A percentile compares a stretch with the other conserved stretches of the same genome.
These are phyloP conservation scores for Tolypocladium guangdongense DNA, from an alignment of 2,329 filamentous ascomycete genomes.

Conservation along the genomic window DNA sequence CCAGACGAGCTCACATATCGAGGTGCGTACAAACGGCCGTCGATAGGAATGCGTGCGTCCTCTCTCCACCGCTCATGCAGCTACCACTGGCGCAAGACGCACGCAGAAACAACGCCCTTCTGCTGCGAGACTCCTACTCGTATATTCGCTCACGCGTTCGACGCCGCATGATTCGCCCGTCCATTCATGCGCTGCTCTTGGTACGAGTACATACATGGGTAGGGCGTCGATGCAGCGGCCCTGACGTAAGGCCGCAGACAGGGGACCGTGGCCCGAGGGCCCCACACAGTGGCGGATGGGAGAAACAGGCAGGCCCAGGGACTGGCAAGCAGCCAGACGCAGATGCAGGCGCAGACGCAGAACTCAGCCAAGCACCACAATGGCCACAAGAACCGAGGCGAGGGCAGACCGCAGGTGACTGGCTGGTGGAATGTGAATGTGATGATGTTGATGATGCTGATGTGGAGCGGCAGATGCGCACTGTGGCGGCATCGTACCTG, in stretches of 20 bases:
- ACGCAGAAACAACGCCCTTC: background rate
- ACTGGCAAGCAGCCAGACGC: background rate
- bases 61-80: background rate
- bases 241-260: slow-evolving; percentile 5
- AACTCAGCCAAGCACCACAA: slow-evolving; percentile 2
- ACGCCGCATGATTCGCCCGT: background rate
- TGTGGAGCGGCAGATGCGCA: background rate
- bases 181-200: background rate
- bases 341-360: slow-evolving; percentile 3
- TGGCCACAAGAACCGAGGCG: background rate
- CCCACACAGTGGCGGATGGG: slow-evolving; percentile 1
- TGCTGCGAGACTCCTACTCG: background rate
- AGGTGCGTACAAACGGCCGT: background rate
- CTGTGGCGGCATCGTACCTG: background rate
- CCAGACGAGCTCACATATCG: background rate
- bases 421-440: background rate
- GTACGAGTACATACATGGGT: too few species aligned
- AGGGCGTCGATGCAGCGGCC: too few species aligned
- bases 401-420: background rate
- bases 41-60: too few species aligned
- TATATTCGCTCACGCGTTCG: background rate
- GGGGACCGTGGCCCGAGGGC: background rate
- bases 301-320: background rate
- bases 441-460: background rate
- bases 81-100: background rate